Percentiles rank a stretch among this genome's conserved stretches.
phyloP scores from a whole-genome alignment of 305 asterid species.

The Plantago coronopus region DNA sequence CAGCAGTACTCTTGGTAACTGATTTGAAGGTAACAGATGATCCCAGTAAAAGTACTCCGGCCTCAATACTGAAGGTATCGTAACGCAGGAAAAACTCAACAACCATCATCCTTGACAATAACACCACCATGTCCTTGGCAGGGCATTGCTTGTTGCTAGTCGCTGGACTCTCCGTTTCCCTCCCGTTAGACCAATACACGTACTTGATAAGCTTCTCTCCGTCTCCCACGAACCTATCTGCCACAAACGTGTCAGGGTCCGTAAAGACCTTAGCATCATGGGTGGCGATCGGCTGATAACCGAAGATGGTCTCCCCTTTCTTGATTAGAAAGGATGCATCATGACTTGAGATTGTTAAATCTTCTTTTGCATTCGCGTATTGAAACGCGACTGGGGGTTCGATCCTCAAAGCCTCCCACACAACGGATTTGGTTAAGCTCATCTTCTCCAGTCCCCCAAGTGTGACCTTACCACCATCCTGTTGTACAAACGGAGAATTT shows the following conservation, averaged over 20 bases:
- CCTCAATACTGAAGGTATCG: conserved; percentile 39
- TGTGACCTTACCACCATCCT: conserved; percentile 41
- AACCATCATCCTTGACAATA: conserved; percentile 36
- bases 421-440: conserved; percentile 43
- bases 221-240: conserved; percentile 44
- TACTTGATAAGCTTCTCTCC: conserved; percentile 40
- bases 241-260: conserved; percentile 32
- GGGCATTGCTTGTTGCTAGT: conserved; percentile 45
- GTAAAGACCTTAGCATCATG: conserved; percentile 37
- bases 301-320: conserved; percentile 47
- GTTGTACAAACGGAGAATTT: background rate
- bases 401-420: conserved; percentile 45
- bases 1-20: conserved; percentile 21
- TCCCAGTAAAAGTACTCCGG: conserved; percentile 30
- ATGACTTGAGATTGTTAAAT: conserved; percentile 32
- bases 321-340: conserved; percentile 37
- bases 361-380: conserved; percentile 45
- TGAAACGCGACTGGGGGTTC: conserved; percentile 50
- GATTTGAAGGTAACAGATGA: conserved; percentile 36
- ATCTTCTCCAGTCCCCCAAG: conserved; percentile 33
- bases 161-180: conserved; percentile 38
- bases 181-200: conserved; percentile 49
- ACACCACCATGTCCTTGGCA: conserved; percentile 36
- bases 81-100: conserved; percentile 46
- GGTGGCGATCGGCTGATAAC: conserved; percentile 53